Conservation (phyloP, 768 basidiomycete species). For the Coprinellus micaceus region DNA sequence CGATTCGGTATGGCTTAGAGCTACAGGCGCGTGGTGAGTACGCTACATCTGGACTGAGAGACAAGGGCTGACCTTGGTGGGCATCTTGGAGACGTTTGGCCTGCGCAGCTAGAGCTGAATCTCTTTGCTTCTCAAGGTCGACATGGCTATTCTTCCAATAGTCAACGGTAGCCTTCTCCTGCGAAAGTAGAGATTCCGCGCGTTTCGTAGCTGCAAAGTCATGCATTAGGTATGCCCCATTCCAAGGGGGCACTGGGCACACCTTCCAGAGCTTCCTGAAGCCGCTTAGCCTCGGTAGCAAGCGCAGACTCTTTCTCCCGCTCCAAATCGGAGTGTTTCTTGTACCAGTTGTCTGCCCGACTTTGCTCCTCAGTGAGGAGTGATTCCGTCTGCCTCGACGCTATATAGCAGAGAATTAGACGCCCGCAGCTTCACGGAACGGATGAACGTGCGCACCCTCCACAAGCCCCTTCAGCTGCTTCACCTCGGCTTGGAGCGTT, state of each 20-base stretch:
- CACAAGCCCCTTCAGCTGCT: slow-evolving; percentile 27
- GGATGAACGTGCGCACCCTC: no score
- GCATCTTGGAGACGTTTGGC: neutral
- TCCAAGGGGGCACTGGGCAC: no score
- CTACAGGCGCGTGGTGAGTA: neutral
- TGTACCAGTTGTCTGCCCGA: slow-evolving; percentile 26
- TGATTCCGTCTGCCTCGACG: slow-evolving; percentile 29
- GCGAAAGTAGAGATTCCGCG: slow-evolving; percentile 29
- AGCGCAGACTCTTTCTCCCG: slow-evolving; percentile 30
- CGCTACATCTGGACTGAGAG: neutral
- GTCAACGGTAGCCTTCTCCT: slow-evolving; percentile 29
- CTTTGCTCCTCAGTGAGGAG: slow-evolving; percentile 32
- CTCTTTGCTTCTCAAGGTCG: slow-evolving; percentile 30
- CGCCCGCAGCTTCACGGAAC: no score
- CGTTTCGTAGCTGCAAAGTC: slow-evolving; percentile 31
- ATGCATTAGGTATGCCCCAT: no score
- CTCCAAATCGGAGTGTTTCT: slow-evolving; percentile 27
- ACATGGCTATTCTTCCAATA: slow-evolving; percentile 28
- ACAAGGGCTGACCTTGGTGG: neutral
- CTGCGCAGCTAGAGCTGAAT: slow-evolving; percentile 17
- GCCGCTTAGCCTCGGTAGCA: neutral
- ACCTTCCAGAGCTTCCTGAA: neutral
- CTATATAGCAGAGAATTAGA: no score
- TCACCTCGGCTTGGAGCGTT: slow-evolving; percentile 23
- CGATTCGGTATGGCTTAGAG: neutral